These are phyloP conservation scores for Periconia sp. DNA, from an alignment of 2,329 filamentous ascomycete genomes.

Conservation along the genomic window DNA sequence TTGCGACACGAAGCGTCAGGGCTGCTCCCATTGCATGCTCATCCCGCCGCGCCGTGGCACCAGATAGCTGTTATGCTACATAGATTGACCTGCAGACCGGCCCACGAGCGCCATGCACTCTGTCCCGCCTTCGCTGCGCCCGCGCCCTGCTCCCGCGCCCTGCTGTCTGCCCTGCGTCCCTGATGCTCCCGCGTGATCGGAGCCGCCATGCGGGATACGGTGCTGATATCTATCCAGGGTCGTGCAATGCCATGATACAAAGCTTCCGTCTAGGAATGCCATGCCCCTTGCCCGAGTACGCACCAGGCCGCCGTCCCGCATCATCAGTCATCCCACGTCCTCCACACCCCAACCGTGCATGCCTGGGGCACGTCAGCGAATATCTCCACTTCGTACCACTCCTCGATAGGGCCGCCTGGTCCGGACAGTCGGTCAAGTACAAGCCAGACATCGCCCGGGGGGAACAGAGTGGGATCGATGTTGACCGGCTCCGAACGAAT, in stretches of 20 bases:
- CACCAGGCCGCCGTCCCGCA: too few relatives aligned
- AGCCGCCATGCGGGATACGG: too few relatives aligned
- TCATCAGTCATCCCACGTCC: conserved; percentile 49
- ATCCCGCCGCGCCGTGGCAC: not conserved
- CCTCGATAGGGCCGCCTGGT: conserved; percentile 52
- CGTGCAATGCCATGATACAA: too few relatives aligned
- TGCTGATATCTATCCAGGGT: too few relatives aligned
- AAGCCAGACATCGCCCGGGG: conserved; percentile 71
- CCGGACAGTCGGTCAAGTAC: conserved; percentile 81
- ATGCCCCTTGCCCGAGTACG: not conserved
- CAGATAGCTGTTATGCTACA: conserved; percentile 1
- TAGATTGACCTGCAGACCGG: conserved; percentile 2
- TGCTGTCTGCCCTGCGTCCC: too few relatives aligned
- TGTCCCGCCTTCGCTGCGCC: too few relatives aligned
- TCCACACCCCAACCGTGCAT: conserved; percentile 54
- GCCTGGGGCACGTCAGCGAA: conserved; percentile 53
- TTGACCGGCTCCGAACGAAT: conserved; percentile 77
- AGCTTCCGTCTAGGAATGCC: too few relatives aligned
- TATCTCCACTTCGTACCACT: conserved; percentile 59
- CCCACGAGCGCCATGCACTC: too few relatives aligned
- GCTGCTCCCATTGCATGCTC: conserved; percentile 8
- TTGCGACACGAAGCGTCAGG: conserved; percentile 17
- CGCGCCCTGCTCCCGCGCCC: too few relatives aligned
- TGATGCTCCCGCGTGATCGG: too few relatives aligned
- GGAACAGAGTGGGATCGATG: conserved; percentile 67